Evolutionary conservation across 768 basidiomycete species (phyloP), one percentile per base, ranked within the genome.

Genomic region (Boletus bicolor): DNA sequence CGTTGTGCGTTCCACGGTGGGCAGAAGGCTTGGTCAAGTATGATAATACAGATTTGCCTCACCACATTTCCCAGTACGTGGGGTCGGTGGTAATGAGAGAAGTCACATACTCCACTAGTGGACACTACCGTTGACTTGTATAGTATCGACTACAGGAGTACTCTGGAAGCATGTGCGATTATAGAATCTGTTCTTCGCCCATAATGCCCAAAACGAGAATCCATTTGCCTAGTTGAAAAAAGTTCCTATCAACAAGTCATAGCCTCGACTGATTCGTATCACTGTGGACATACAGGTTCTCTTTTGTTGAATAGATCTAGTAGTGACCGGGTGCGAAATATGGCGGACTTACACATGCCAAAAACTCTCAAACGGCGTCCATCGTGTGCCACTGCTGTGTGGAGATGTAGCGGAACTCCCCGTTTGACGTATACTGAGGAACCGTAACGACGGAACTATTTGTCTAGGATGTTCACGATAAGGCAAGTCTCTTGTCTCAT

Each of bases 251-350:
- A 49, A 28, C 26, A 38, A 38, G 47, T 32, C 66, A 68, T 58
- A 58, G 58, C 64, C 64, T 61, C 44, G 19, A 46, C 39, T 26
- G 57, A 58, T 54, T 38, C n/a, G 51, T 54, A 45, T 48, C 49
- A 21, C 53, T 39, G 35, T 41, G 50, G 57, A 37, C 10, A 44
- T 53, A 24, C 12, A n/a, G 34, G 21, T 26, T 14, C 12, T 39
- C 34, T 35, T 26, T 54, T 51, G 45, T 45, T 26, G 53, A n/a
- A 49, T 42, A 9, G 41, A 55, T 58, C 32, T 48, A 28, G 44
- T n/a, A 39, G 10, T 55, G 50, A 19, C 44, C 4, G 44, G 39
- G 24, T 51, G 39, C 24, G 42, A 53, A 43, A 42, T 24, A 43
- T 21, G 50, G 39, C 30, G 28, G 44, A 44, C 32, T 45, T 32